phyloP scores from a whole-genome alignment of 495 filamentous ascomycete genomes.

The Physcia stellaris region DNA sequence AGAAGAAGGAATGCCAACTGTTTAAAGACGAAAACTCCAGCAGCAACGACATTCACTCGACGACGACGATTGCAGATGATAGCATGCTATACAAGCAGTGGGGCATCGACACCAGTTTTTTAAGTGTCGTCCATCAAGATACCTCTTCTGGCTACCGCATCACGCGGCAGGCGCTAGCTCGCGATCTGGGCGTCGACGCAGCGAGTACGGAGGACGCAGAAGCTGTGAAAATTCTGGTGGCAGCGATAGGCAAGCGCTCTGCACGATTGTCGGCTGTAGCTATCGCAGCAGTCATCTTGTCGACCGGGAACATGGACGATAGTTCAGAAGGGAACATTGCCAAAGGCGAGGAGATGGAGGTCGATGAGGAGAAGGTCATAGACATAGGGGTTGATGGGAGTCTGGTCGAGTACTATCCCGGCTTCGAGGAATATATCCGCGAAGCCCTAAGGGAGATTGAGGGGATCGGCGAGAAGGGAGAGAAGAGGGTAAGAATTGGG shows the following conservation, averaged over 20 bases:
- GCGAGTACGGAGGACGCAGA: conserved; percentile 64
- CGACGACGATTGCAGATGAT: conserved; percentile 47
- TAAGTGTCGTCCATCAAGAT: conserved; percentile 72
- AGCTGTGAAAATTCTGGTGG: conserved; percentile 65
- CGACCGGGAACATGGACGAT: conserved; percentile 50
- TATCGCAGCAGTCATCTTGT: conserved; percentile 65
- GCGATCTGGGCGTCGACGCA: conserved; percentile 55
- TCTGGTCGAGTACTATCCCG: conserved; percentile 18
- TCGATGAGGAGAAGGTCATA: conserved; percentile 16
- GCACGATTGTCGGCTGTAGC: conserved; percentile 82
- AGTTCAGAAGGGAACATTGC: conserved; percentile 8
- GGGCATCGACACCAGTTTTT: conserved; percentile 78
- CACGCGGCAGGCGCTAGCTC: conserved; percentile 63
- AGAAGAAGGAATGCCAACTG: conserved; percentile 44
- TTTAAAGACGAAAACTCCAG: conserved; percentile 56
- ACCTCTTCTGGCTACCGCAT: conserved; percentile 43
- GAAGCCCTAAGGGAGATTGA: conserved; percentile 21
- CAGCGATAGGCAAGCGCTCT: conserved; percentile 75
- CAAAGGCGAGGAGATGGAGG: conserved; percentile 5
- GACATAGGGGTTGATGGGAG: conserved; percentile 21
- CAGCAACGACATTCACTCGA: conserved; percentile 49
- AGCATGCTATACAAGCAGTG: conserved; percentile 65
- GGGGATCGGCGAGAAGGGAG: conserved; percentile 20
- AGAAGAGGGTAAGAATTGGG: conserved; percentile 21
- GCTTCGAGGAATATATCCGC: conserved; percentile 21